Evolutionary conservation across 2,329 filamentous ascomycete genomes (phyloP).

Genomic region (Colletotrichum sojae): DNA sequence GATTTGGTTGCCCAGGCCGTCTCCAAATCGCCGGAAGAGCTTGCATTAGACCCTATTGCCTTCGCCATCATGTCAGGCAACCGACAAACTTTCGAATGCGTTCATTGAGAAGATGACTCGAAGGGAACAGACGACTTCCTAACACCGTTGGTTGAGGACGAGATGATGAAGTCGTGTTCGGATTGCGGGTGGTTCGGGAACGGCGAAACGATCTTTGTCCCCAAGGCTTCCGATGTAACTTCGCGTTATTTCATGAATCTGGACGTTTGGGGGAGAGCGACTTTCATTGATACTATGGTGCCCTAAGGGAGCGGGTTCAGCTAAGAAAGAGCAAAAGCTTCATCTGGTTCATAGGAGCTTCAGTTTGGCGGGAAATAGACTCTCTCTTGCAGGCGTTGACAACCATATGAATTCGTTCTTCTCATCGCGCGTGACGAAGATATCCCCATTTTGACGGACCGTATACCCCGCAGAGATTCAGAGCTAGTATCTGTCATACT

Average conservation of each 20-base stretch:
- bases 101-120: constrained; percentile 12
- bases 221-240: constrained; percentile 6
- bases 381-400: no score
- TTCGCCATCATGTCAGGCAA: constrained; percentile 47
- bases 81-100: not conserved
- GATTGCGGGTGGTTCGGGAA: not conserved
- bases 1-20: constrained; percentile 29
- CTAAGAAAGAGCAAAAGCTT: no score
- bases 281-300: not conserved
- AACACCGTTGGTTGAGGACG: constrained; percentile 9
- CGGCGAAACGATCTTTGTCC: not conserved
- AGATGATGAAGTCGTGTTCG: not conserved
- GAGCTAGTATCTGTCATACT: no score
- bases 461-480: no score
- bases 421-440: no score
- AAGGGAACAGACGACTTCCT: not conserved
- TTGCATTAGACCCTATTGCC: constrained; percentile 22
- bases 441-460: no score
- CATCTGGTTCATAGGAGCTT: no score
- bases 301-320: not conserved
- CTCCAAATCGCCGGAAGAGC: constrained; percentile 22
- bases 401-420: no score
- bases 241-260: constrained; percentile 26
- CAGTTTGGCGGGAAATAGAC: no score
- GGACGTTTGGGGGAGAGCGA: constrained; percentile 16